These are phyloP conservation scores for Yarrowia keelungensis DNA, from an alignment of 805 yeast species.

Conservation along the genomic window DNA sequence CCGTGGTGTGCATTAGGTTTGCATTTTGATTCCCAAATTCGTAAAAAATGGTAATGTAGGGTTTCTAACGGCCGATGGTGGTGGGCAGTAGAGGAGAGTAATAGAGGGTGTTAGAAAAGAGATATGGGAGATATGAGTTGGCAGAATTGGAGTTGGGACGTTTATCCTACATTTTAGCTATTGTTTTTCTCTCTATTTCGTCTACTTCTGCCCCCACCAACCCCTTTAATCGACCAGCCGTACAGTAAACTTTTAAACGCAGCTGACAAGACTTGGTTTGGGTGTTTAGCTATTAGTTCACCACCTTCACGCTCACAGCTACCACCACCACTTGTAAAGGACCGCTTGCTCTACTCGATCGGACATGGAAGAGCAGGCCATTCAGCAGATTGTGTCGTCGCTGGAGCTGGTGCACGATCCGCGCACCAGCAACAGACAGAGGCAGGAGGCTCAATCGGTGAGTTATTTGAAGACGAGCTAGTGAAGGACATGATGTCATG, in stretches of 20 bases:
- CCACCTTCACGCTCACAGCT: neutral
- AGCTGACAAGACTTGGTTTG: conserved; percentile 35
- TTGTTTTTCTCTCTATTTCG: neutral
- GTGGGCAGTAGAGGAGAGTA: neutral
- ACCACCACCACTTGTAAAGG: neutral
- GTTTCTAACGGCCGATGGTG: conserved; percentile 34
- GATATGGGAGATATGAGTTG: neutral
- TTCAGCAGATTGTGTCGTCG: conserved; percentile 77
- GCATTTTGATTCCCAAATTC: conserved; percentile 34
- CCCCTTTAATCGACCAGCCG: conserved; percentile 11
- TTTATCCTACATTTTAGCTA: too few relatives aligned
- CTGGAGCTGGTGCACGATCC: conserved; percentile 57
- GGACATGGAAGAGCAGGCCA: conserved; percentile 55
- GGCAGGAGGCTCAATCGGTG: conserved; percentile 61
- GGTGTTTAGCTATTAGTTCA: conserved; percentile 26
- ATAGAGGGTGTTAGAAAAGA: neutral
- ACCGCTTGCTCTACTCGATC: conserved; percentile 24
- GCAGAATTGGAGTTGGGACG: neutral
- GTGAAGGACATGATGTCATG: neutral
- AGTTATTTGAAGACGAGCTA: conserved; percentile 39
- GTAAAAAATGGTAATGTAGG: conserved; percentile 19
- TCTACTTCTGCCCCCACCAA: neutral
- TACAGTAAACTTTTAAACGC: conserved; percentile 34
- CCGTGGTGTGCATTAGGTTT: conserved; percentile 32
- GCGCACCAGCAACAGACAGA: conserved; percentile 47